Conservation (phyloP, 2,329 filamentous ascomycete genomes). For the Fusarium penzigii region DNA sequence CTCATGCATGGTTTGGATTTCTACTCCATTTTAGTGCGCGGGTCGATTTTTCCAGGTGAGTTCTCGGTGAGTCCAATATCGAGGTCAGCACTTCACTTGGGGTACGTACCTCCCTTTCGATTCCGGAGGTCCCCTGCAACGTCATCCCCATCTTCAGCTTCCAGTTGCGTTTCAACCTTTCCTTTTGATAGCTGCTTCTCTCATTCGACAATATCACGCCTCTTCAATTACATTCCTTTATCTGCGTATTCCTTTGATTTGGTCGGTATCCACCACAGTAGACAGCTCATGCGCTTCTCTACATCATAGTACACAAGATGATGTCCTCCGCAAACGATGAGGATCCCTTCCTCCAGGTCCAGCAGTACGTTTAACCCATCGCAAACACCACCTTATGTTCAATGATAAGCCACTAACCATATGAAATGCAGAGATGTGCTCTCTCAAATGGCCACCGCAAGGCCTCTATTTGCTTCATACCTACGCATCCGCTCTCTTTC, state of each 20-base stretch:
- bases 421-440: slow-evolving; percentile 75
- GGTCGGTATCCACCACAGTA: not conserved
- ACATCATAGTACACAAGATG: slow-evolving; percentile 44
- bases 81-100: not conserved
- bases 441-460: slow-evolving; percentile 74
- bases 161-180: slow-evolving; percentile 7
- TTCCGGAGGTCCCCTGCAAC: slow-evolving; percentile 26
- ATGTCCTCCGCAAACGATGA: slow-evolving; percentile 69
- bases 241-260: not conserved
- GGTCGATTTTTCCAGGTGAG: slow-evolving; percentile 28
- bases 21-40: slow-evolving; percentile 26
- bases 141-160: slow-evolving; percentile 31
- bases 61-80: slow-evolving; percentile 14
- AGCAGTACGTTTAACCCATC: slow-evolving; percentile 52
- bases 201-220: not conserved
- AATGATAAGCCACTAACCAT: slow-evolving; percentile 6
- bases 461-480: slow-evolving; percentile 91
- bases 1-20: slow-evolving; percentile 12
- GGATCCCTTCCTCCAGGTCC: slow-evolving; percentile 72
- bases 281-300: slow-evolving; percentile 23
- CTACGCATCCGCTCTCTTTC: slow-evolving; percentile 89
- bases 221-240: not conserved
- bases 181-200: slow-evolving; percentile 1
- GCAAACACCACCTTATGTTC: not conserved
- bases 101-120: slow-evolving; percentile 18